Evolutionary conservation across 2,329 filamentous ascomycete species (phyloP), one percentile per base, ranked within the genome.

Genomic region (Xylariales sp.): DNA sequence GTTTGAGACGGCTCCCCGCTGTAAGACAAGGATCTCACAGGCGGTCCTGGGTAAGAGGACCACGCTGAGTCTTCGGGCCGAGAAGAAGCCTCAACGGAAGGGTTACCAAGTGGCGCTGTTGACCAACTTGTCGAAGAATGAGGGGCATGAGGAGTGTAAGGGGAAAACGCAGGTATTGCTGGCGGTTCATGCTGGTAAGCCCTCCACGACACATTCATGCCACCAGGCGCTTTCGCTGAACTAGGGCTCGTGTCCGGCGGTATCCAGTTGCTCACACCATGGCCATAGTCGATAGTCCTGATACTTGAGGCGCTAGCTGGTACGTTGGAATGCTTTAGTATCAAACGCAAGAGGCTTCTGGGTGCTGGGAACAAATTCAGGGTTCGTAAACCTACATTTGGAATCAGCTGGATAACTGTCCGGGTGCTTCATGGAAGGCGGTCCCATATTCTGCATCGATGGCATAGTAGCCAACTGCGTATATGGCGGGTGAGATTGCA

Each of bases 141-240:
- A 11, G 66, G 56, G 2, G 61, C 59, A 31, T 68, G 63, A 16
- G 67, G 63, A 5, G 65, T 61, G 50, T 74, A 78, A 2, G 72
- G 66, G 4, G 73, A 70, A 45, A 72, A 74, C 3, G 68, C 69
- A 0, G 72, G 63, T 3, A 69, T 70, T 24, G 76, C 62, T 8
- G 74, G 68, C 6, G 74, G 70, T 29, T 74, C 73, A 31, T 71
- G 63, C 8, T 71, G 55, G 50, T 72, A 76, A 5, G 65, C 56
- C 45, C 69, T 62, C 77, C 76, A 81, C 10, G 64, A 61, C 8
- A 63, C 48, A 43, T 61, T 66, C 45, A 70, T 48, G 19, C 72
- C 69, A 28, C 60, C 60, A 7, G 66, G 54, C 44, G 71, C 73
- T 10, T 68, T 61, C n/a, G 54, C 48, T 14, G 64, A 53, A 45